Evolutionary conservation across 306 rosid species (phyloP).

Genomic region (Carpinus fangiana): DNA sequence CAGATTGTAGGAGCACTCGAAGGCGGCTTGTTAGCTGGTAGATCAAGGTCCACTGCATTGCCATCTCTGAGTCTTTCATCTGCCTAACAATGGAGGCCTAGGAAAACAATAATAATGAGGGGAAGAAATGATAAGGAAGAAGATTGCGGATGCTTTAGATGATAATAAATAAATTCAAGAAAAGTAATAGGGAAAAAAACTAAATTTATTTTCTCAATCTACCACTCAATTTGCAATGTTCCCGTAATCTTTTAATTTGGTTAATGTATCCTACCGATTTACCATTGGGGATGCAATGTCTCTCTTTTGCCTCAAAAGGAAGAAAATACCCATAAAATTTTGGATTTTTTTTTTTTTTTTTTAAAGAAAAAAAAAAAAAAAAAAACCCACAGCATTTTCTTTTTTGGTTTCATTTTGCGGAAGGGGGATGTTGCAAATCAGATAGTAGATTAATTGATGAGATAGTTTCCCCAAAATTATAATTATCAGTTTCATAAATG

Average conservation of each 20-base stretch:
- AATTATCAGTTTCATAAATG: not conserved
- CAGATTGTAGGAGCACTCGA: slow-evolving; percentile 73
- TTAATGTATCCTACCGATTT: too few species aligned
- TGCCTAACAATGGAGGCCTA: slow-evolving; percentile 86
- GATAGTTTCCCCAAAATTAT: not conserved
- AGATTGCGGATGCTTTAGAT: slow-evolving; percentile 18
- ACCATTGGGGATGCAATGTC: too few species aligned
- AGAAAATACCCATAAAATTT: too few species aligned
- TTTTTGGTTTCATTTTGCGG: not conserved
- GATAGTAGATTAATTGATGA: too few species aligned
- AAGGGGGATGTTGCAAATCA: too few species aligned
- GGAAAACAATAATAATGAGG: not conserved
- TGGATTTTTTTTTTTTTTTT: too few species aligned
- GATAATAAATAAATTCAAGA: not conserved
- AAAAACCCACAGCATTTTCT: not conserved
- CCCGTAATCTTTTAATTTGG: too few species aligned
- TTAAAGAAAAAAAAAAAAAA: too few species aligned
- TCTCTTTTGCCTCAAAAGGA: too few species aligned
- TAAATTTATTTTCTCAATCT: not conserved
- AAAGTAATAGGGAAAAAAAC: slow-evolving; percentile 1
- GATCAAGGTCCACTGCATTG: slow-evolving; percentile 80
- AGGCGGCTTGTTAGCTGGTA: slow-evolving; percentile 83
- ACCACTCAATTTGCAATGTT: too few species aligned
- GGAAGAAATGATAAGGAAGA: not conserved
- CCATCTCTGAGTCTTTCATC: slow-evolving; percentile 95